Conservation (phyloP, 176 grass and related monocot genomes). For the Ensete ventricosum region DNA sequence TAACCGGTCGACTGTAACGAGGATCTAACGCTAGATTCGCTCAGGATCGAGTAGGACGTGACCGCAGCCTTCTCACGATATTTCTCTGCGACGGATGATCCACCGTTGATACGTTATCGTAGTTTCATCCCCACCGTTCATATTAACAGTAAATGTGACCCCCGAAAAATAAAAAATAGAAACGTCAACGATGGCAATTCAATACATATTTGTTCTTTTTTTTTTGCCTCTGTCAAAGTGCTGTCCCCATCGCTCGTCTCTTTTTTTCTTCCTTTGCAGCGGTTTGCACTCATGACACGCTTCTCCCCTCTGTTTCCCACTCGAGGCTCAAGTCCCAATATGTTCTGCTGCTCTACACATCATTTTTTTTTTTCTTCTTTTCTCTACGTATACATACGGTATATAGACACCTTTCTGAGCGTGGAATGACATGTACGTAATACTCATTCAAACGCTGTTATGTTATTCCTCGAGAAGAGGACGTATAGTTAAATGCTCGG, state of each 20-base stretch:
- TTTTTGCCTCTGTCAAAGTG: neutral
- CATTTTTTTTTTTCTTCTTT: too few species aligned
- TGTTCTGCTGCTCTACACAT: neutral
- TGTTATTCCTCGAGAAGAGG: too few species aligned
- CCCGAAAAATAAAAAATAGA: too few species aligned
- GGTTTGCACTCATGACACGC: neutral
- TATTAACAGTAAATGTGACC: too few species aligned
- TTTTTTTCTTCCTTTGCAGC: neutral
- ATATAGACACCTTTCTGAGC: too few species aligned
- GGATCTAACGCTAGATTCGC: neutral
- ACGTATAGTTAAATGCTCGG: too few species aligned
- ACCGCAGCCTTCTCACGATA: too few species aligned
- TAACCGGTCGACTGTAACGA: neutral
- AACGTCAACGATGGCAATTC: too few species aligned
- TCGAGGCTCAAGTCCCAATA: neutral
- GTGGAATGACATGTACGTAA: too few species aligned
- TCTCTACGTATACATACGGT: too few species aligned
- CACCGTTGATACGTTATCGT: neutral
- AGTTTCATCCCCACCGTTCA: neutral
- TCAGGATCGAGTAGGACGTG: neutral
- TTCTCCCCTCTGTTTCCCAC: neutral
- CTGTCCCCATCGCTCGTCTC: neutral
- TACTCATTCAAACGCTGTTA: too few species aligned
- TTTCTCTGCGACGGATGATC: neutral
- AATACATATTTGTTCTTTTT: neutral